phyloP scores from a whole-genome alignment of 2,329 filamentous ascomycete species.

The Phialophora tarda region DNA sequence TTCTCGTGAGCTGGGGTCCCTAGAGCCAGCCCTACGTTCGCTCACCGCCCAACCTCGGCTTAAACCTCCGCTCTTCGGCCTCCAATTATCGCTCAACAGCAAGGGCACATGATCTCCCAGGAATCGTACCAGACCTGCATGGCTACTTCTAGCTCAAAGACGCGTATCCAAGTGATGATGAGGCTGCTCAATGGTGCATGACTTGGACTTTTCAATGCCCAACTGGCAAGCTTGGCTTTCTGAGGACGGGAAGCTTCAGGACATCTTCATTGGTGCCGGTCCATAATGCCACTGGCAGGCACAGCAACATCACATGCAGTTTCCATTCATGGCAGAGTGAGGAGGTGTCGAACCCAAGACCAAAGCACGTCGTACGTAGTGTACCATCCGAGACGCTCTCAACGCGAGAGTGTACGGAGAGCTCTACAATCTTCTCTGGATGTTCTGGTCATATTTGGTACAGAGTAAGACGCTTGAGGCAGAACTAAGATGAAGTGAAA shows the following conservation, averaged over 20 bases:
- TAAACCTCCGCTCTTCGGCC: slow-evolving; percentile 4
- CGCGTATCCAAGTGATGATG: background rate
- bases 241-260: background rate
- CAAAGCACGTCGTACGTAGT: background rate
- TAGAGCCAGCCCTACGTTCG: background rate
- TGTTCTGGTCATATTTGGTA: background rate
- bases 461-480: background rate
- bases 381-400: background rate
- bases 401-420: background rate
- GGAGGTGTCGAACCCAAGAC: background rate
- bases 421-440: background rate
- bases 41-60: slow-evolving; percentile 4
- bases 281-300: background rate
- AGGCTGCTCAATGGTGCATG: background rate
- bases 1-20: background rate
- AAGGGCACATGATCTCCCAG: background rate
- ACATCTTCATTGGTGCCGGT: background rate
- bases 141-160: slow-evolving; percentile 2
- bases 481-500: background rate
- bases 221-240: background rate
- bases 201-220: background rate
- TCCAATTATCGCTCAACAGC: slow-evolving; percentile 1
- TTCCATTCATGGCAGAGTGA: background rate
- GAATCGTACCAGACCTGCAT: background rate
- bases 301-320: background rate